Evolutionary conservation across 208 protist genomes (phyloP).

Genomic region (Leishmania arabica): DNA sequence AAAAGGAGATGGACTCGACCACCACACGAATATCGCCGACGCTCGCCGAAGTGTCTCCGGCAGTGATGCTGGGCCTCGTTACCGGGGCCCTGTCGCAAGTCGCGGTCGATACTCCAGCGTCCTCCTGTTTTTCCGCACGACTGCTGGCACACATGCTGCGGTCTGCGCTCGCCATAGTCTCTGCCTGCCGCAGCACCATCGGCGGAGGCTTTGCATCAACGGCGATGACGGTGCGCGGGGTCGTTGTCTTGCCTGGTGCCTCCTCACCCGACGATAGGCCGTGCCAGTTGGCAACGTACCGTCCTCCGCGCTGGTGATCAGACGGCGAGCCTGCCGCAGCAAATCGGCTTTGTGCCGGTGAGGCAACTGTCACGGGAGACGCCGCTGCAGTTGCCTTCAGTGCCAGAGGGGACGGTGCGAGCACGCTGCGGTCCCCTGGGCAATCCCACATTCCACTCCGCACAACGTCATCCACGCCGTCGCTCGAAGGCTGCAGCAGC

Average conservation of each 20-base stretch:
- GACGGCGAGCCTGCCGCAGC: background rate
- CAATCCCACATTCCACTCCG: background rate
- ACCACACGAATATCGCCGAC: conserved; percentile 3
- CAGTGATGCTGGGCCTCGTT: background rate
- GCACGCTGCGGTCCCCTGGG: background rate
- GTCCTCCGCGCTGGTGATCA: background rate
- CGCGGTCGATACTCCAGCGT: background rate
- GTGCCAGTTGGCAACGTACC: conserved; percentile 24
- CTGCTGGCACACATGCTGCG: background rate
- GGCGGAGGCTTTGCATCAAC: background rate
- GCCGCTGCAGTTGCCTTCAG: background rate
- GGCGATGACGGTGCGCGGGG: background rate
- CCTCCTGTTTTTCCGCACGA: background rate
- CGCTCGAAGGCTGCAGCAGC: conserved; percentile 7
- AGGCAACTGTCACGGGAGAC: background rate
- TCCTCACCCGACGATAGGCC: conserved; percentile 5
- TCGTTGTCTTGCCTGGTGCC: background rate
- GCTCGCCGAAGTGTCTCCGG: background rate
- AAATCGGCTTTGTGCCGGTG: background rate
- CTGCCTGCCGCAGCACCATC: background rate
- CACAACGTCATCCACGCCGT: background rate
- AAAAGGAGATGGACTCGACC: conserved; percentile 12
- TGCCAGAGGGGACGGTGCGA: background rate
- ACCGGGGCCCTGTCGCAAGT: background rate
- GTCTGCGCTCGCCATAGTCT: conserved; percentile 1